A percentile compares a stretch with the other conserved stretches of the same genome.
These are phyloP conservation scores for Whalleya microplaca DNA, from an alignment of 2,329 filamentous ascomycete genomes.

Conservation along the genomic window DNA sequence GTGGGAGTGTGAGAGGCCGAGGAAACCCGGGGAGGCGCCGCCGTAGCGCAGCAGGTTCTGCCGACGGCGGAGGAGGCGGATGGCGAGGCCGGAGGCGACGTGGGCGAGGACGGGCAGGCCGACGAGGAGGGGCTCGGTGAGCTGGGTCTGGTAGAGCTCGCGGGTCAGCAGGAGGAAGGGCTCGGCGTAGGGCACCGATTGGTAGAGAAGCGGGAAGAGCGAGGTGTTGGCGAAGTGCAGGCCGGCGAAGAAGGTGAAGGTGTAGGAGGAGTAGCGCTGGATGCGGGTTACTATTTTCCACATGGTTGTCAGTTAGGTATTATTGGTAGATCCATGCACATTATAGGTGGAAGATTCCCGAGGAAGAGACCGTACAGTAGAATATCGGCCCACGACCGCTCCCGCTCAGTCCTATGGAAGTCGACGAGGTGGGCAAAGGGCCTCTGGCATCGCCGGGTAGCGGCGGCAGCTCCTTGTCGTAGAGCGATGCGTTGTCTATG, in stretches of 20 bases:
- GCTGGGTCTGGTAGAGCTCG: constrained; percentile 85
- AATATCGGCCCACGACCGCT: constrained; percentile 71
- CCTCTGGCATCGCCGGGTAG: constrained; percentile 43
- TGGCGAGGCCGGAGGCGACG: constrained; percentile 73
- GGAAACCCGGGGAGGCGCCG: constrained; percentile 63
- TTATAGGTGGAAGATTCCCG: too few relatives aligned
- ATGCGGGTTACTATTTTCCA: constrained; percentile 73
- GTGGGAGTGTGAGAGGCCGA: too few relatives aligned
- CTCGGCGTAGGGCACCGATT: constrained; percentile 75
- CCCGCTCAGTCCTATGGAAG: constrained; percentile 61
- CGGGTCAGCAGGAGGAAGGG: constrained; percentile 87
- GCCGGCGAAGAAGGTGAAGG: constrained; percentile 74
- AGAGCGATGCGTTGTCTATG: constrained; percentile 60
- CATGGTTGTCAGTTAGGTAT: too few relatives aligned
- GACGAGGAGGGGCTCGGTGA: constrained; percentile 80
- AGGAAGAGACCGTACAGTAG: constrained; percentile 66
- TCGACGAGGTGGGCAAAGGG: constrained; percentile 42
- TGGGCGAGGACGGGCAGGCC: constrained; percentile 75
- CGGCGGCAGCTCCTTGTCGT: constrained; percentile 51
- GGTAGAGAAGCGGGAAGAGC: constrained; percentile 75
- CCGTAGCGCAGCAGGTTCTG: constrained; percentile 78
- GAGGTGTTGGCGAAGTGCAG: constrained; percentile 83
- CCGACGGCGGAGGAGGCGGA: constrained; percentile 75
- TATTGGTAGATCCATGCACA: too few relatives aligned
- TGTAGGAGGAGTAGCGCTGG: constrained; percentile 89